Conservation (phyloP, 305 asterid genomes). For the Fraxinus velutina region DNA sequence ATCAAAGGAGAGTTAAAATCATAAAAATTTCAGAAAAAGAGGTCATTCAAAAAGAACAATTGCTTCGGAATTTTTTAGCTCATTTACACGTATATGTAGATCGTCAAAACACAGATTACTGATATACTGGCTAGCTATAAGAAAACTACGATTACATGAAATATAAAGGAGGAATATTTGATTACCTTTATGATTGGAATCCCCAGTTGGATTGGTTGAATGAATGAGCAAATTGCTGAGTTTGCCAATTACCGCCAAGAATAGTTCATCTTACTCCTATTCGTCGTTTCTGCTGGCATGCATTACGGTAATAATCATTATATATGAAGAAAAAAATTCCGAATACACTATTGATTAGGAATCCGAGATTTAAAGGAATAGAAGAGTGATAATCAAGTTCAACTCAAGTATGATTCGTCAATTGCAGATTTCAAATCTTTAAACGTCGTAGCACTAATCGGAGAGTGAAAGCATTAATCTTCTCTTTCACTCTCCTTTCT, state of each 20-base stretch:
- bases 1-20: not conserved
- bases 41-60: not conserved
- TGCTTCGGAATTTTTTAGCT: not conserved
- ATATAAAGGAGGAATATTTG: not conserved
- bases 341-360: not conserved
- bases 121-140: not conserved
- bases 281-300: constrained; percentile 26
- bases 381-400: not conserved
- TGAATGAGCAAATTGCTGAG: not conserved
- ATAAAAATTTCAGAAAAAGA: not conserved
- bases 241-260: constrained; percentile 26
- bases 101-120: not conserved
- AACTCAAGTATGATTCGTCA: not conserved
- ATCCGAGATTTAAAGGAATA: not conserved
- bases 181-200: constrained; percentile 20
- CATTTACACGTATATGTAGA: not conserved
- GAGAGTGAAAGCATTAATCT: not conserved
- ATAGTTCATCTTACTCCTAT: constrained; percentile 23
- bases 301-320: constrained; percentile 1
- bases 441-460: not conserved
- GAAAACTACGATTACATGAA: not conserved
- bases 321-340: not conserved
- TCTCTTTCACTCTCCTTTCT: not conserved
- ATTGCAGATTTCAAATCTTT: not conserved
- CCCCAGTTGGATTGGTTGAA: constrained; percentile 2